Evolutionary conservation across 1,284 basidiomycete genomes (phyloP), one percentile per base, ranked within the genome.

Genomic region (Hypsizygus ulmarius): DNA sequence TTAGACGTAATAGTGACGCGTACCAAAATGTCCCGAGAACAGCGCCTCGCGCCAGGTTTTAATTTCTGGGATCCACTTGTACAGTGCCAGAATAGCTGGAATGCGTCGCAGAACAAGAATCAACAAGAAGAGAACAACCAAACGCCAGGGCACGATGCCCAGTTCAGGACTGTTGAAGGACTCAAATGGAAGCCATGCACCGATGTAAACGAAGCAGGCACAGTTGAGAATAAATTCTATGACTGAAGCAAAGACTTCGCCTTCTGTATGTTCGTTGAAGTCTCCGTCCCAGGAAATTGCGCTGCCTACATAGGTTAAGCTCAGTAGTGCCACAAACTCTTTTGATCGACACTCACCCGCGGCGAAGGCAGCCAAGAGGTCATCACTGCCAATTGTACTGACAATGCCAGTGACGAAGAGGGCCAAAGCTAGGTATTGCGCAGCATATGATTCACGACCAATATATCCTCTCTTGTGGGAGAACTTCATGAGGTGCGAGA

Each of bases 261-360:
- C 82, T 65, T 94, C 90, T 2, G 84, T 93, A 47, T 93, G 87
- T 36, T 75, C 72, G 61, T 91, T 90, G 70, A 96, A 97, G 63
- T 93, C 81, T 32, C 92, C 89, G 61, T 97, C 93, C 95, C 94
- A 97, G 1, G 93, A 92, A 56, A 97, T 88, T 0, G 94, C 92
- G 47, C 79, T 85, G 1, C 86, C 86, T 88, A 52, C n/a, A 29
- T n/a, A 12, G 37, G 29, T 16, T 1, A 42, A 3, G 35, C 36
- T 40, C 25, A 28, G n/a, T 51, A 32, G 49, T 35, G 16, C 10
- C 37, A 41, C 15, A 5, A 18, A 11, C 19, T 21, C 27, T 11
- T 14, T 5, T 39, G 8, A 39, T 3, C 16, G 2, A 7, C n/a
- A 52, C 68, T 36, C 43, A 73, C 94, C 95, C 61, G 93, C 94